Base-by-base conservation (phyloP, 495 filamentous ascomycete species). In the Geopyxis carbonaria region DNA sequence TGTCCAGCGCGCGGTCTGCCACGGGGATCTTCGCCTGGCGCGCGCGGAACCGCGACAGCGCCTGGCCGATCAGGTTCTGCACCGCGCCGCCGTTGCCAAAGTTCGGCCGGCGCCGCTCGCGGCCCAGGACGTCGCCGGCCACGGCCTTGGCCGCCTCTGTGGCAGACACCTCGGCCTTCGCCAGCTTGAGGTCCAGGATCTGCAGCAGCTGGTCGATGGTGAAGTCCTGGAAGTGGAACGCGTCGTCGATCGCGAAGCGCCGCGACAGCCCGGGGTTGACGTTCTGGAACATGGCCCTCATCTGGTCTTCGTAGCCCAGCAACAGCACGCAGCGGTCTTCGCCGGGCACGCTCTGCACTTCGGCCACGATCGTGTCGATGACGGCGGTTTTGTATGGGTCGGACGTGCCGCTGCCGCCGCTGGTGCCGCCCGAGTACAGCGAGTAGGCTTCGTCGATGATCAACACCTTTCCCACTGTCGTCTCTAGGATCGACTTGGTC, bases 281-380 rank as follows among this genome's bases (percentile, higher is more conserved):
- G 37, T 80, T 77, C 36, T 75, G 75, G 44, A 91, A 80, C 80
- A 91, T 85, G 3, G 62, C 53, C 34, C 68, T 63, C 70, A 91
- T 82, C 48, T 78, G 61, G n/a, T 78, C 71, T 45, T 78, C 68
- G 55, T 91, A 87, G 0, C 82, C 82, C 1, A 87, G 62, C 0
- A 89, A 61, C 0, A 91, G 59, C 0, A 89, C 76, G 38, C 81
- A 89, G n/a, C 76, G 67, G 54, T 89, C 80, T 24, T 85, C 80
- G 0, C 78, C 76, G 0, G 80, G 76, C 0, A 68, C 66, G 45
- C 72, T 80, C 39, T 87, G 82, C 0, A 91, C 73, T 42, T 89
- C 78, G 0, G 80, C 78, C 1, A 91, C 82, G 11, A 89, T 75
- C 3, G 82, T 89, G 38, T 83, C 76, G 4, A 80, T 59, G 5